Evolutionary conservation across 805 yeast genomes (phyloP).

Genomic region (Saccharomycopsis sp.): DNA sequence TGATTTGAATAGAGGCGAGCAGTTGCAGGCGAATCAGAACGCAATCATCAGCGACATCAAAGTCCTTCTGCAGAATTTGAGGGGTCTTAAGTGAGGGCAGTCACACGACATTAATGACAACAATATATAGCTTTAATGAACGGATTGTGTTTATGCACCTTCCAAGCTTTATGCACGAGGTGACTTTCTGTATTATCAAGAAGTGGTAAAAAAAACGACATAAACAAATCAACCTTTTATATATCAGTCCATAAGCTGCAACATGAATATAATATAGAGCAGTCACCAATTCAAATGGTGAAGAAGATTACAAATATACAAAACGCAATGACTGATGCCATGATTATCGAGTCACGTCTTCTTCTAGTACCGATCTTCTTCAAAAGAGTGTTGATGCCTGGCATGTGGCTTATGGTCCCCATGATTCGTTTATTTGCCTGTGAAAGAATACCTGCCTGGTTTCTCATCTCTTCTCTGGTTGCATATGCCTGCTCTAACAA

Average conservation of each 20-base stretch:
- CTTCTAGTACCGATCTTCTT: slow-evolving; percentile 81
- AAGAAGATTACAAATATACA: slow-evolving; percentile 62
- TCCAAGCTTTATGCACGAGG: too few species aligned
- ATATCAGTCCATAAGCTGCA: too few species aligned
- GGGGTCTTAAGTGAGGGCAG: background rate
- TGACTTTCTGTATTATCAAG: too few species aligned
- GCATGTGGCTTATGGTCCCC: slow-evolving; percentile 59
- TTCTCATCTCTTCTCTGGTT: slow-evolving; percentile 75
- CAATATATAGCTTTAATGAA: too few species aligned
- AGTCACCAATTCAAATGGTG: background rate
- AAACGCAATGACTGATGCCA: slow-evolving; percentile 63
- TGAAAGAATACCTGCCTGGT: slow-evolving; percentile 60
- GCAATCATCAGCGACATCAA: slow-evolving; percentile 5
- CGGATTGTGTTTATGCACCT: too few species aligned
- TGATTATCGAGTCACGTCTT: slow-evolving; percentile 79
- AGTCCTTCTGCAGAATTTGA: background rate
- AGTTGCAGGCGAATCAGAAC: background rate
- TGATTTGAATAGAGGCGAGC: background rate
- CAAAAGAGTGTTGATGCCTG: slow-evolving; percentile 74
- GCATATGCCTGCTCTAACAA: slow-evolving; percentile 79
- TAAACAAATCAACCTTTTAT: too few species aligned
- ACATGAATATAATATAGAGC: too few species aligned
- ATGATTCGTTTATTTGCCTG: slow-evolving; percentile 59
- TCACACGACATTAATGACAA: too few species aligned
- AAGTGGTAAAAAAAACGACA: too few species aligned